Evolutionary conservation across 176 grass and related monocot species (phyloP), one percentile per base, ranked within the genome.

Genomic region (Alopecurus myosuroides): DNA sequence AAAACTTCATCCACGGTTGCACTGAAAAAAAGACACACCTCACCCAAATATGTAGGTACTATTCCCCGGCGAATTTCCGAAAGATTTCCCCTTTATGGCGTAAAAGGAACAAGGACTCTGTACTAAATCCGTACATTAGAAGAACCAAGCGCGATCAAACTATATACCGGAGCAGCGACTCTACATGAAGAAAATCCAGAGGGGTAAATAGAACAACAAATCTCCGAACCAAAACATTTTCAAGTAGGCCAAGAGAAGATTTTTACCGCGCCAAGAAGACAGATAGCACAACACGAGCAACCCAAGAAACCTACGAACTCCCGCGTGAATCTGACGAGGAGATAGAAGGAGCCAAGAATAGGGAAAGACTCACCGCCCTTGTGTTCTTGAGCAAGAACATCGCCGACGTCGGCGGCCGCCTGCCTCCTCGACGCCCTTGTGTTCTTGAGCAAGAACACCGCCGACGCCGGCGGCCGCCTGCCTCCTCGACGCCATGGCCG

Each of bases 401-500:
- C 50, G 51, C 33, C 42, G 17, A 36, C 61, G 55, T 70, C 70
- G 13, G 18, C 37, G 9, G 29, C 77, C 14, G 51, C 42, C 53
- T 33, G 62, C 88, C 40, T 86, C 78, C 65, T 89, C 25, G 88
- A 85, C 51, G 78, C 88, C 78, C n/a, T n/a, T n/a, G n/a, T n/a
- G n/a, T n/a, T n/a, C n/a, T n/a, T n/a, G n/a, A n/a, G n/a, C n/a
- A n/a, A n/a, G n/a, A n/a, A n/a, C n/a, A n/a, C n/a, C 50, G 51
- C 33, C 42, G 17, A 36, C 61, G 55, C 78, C 70, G 13, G 18
- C 37, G 9, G 29, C 77, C 14, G 51, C 42, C 53, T 33, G 62
- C 88, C 40, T 86, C 78, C 65, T 89, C 25, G 88, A 85, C 51
- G 78, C 88, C 78, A 89, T 89, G n/a, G 82, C 48, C 77, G 30